A percentile compares a stretch with the other conserved stretches of the same genome.
Evolutionary conservation across 2,329 filamentous ascomycete genomes (phyloP).

Genomic region (Verticillium nubilum): DNA sequence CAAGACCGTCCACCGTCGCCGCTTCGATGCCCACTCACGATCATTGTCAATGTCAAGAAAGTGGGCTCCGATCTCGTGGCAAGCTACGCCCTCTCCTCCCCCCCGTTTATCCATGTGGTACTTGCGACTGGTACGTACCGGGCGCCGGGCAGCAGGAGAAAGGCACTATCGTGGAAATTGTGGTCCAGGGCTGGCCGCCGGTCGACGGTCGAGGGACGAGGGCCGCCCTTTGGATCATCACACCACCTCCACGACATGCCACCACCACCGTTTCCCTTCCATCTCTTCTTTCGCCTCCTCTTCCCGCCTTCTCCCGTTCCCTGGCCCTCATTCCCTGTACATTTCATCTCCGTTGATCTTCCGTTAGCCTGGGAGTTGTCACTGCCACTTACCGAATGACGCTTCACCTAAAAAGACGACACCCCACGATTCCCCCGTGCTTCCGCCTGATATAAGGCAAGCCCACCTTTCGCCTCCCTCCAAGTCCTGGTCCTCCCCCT

Average conservation of each 20-base stretch:
- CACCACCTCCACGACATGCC: neutral
- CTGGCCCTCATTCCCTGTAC: neutral
- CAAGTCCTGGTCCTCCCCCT: neutral
- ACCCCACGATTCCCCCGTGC: neutral
- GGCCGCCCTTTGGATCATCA: neutral
- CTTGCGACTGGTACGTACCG: neutral
- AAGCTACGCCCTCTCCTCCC: neutral
- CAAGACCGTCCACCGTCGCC: neutral
- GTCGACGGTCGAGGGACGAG: neutral
- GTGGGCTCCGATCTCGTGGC: neutral
- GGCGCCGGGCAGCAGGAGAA: neutral
- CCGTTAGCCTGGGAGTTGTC: neutral
- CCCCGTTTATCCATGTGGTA: neutral
- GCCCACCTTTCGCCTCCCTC: neutral
- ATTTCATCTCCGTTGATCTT: neutral
- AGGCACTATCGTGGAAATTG: neutral
- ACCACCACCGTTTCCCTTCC: neutral
- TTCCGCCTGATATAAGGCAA: neutral
- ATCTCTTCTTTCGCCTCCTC: neutral
- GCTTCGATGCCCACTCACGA: neutral
- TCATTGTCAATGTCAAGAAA: neutral
- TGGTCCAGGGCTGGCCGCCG: neutral
- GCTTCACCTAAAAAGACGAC: neutral
- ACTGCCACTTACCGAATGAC: neutral
- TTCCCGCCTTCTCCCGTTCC: neutral